Base-by-base conservation (phyloP, 192 early-diverging fungal species). In the Backusella sp. region DNA sequence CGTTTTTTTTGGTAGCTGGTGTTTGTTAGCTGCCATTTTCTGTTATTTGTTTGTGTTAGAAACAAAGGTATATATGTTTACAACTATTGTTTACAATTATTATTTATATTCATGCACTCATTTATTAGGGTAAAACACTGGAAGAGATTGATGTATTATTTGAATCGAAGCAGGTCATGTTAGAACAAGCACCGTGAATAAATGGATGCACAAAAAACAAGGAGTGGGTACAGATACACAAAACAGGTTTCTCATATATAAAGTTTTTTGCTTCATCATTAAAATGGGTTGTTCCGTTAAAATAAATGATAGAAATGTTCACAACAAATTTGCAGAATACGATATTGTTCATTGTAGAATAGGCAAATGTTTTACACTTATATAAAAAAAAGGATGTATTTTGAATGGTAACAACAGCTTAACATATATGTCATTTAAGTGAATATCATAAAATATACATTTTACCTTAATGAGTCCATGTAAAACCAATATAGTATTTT, bases 81-180 rank as follows among this genome's bases (percentile, higher is more conserved):
- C 6, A 73, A 21, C 1, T 6, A 49, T 30, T 53, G 3, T 32
- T 32, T 32, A 9, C 2, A 17, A 56, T 0, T 34, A 6, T 12
- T 14, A 32, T 11, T 14, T 34, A 37, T 28, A 73, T 32, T 28
- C n/a, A 28, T 9, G 8, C n/a, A 21, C 59, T 34, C 23, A 19
- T 30, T 72, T 30, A n/a, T 11, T 92, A 91, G 84, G 91, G 92
- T 49, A 82, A 86, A 39, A 86, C 92, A 30, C 88, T 97, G 42
- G 95, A 97, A 79, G 93, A 97, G 68, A 94, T 97, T 88, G 94
- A 96, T 69, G 79, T 90, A 30, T 75, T 96, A 26, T 73, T 73
- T 37, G 30, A 46, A 6, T 30, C 42, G 26, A 70, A 70, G 4
- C 36, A 62, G 26, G 56, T 62, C 9, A 62, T 62, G 56, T 28